phyloP scores from a whole-genome alignment of 768 basidiomycete species.

The Bullera alba region DNA sequence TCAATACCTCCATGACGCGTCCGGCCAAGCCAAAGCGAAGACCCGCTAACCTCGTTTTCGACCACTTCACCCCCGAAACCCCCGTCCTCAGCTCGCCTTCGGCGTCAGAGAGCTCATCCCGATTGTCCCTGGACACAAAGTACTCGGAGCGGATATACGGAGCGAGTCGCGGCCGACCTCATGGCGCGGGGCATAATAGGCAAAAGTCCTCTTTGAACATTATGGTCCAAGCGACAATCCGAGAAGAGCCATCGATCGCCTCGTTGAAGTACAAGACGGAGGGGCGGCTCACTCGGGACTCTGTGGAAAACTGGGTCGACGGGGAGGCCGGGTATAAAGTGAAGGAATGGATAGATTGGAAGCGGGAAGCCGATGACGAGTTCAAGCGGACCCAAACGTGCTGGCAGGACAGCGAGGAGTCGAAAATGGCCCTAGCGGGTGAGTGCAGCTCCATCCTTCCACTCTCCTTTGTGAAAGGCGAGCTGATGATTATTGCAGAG shows the following conservation, averaged over 20 bases:
- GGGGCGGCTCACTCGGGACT: neutral
- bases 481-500: slow-evolving; percentile 6
- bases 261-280: slow-evolving; percentile 18
- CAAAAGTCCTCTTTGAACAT: slow-evolving; percentile 35
- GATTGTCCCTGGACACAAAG: slow-evolving; percentile 27
- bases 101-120: slow-evolving; percentile 28
- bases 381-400: slow-evolving; percentile 15
- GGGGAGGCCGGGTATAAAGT: slow-evolving; percentile 13
- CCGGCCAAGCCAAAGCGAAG: slow-evolving; percentile 26
- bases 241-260: slow-evolving; percentile 27
- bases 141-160: slow-evolving; percentile 16
- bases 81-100: slow-evolving; percentile 35
- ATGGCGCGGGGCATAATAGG: slow-evolving; percentile 25
- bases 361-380: slow-evolving; percentile 32
- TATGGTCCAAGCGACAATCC: slow-evolving; percentile 27
- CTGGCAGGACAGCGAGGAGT: slow-evolving; percentile 21
- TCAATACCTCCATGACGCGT: slow-evolving; percentile 15
- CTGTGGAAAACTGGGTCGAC: slow-evolving; percentile 2
- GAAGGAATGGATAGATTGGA: slow-evolving; percentile 27
- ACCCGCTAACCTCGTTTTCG: slow-evolving; percentile 19
- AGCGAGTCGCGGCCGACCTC: slow-evolving; percentile 8
- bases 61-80: slow-evolving; percentile 11
- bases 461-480: neutral
- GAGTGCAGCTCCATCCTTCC: neutral
- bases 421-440: slow-evolving; percentile 15